Evolutionary conservation across 2,329 filamentous ascomycete species (phyloP).

Genomic region (Mariannaea sp.): DNA sequence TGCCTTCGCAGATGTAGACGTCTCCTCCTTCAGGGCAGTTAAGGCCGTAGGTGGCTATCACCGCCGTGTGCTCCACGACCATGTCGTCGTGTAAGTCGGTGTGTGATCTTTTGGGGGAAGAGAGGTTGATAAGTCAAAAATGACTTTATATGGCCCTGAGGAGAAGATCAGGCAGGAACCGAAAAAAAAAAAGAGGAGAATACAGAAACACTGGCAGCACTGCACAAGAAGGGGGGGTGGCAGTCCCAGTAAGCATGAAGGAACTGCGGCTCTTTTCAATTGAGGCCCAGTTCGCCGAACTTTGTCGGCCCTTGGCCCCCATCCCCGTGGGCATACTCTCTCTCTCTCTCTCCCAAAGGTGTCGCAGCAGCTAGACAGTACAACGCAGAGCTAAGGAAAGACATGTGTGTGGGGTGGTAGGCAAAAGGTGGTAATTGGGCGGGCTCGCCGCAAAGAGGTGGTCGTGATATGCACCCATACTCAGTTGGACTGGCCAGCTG

Average conservation of each 20-base stretch:
- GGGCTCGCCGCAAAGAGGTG: constrained; percentile 4
- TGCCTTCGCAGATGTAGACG: constrained; percentile 47
- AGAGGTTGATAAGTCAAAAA: not conserved
- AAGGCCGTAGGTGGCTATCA: constrained; percentile 33
- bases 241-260: not conserved
- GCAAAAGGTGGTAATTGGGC: constrained; percentile 23
- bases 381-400: constrained; percentile 16
- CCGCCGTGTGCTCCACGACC: not conserved
- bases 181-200: not conserved
- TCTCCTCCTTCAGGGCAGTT: constrained; percentile 41
- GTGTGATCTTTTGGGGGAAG: not conserved
- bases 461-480: constrained; percentile 9
- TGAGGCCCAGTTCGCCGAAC: not conserved
- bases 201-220: constrained; percentile 4
- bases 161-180: too few species aligned
- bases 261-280: constrained; percentile 20
- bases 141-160: not conserved
- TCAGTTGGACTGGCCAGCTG: not conserved
- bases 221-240: constrained; percentile 7
- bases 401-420: constrained; percentile 16
- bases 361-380: constrained; percentile 12
- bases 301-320: not conserved
- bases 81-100: constrained; percentile 22
- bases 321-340: constrained; percentile 1
- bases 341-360: constrained; percentile 6